These are phyloP conservation scores for Colletotrichum somersetense DNA, from an alignment of 2,329 filamentous ascomycete genomes.

Conservation along the genomic window DNA sequence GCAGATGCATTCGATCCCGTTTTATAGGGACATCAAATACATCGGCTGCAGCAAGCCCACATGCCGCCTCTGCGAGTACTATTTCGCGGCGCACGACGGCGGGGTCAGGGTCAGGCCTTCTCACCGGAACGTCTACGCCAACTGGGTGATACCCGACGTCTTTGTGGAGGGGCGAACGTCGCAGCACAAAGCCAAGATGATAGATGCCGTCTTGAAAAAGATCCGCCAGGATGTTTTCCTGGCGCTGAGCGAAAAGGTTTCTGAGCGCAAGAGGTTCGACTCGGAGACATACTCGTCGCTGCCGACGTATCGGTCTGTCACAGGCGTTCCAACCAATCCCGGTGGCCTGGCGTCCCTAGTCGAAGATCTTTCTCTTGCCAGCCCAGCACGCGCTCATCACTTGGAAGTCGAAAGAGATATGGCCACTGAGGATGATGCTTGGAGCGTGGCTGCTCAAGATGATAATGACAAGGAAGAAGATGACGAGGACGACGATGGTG, in stretches of 20 bases:
- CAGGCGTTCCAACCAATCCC: neutral
- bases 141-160: slow-evolving; percentile 40
- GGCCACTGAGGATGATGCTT: neutral
- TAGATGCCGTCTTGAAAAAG: slow-evolving; percentile 17
- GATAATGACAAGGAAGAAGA: neutral
- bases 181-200: neutral
- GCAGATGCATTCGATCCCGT: slow-evolving; percentile 5
- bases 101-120: slow-evolving; percentile 37
- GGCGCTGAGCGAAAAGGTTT: slow-evolving; percentile 26
- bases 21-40: slow-evolving; percentile 41
- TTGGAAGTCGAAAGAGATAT: too few relatives aligned
- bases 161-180: slow-evolving; percentile 2
- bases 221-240: slow-evolving; percentile 22
- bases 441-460: slow-evolving; percentile 3
- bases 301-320: slow-evolving; percentile 6
- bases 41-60: slow-evolving; percentile 46
- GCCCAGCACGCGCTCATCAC: too few relatives aligned
- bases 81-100: slow-evolving; percentile 38
- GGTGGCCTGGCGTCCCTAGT: neutral
- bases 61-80: slow-evolving; percentile 44
- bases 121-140: slow-evolving; percentile 42
- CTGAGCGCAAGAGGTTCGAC: slow-evolving; percentile 27
- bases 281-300: slow-evolving; percentile 13
- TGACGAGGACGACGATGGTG: neutral
- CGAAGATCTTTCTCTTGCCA: neutral